Conservation (phyloP, 106 monocot species). For the Cymbidium sinense region DNA sequence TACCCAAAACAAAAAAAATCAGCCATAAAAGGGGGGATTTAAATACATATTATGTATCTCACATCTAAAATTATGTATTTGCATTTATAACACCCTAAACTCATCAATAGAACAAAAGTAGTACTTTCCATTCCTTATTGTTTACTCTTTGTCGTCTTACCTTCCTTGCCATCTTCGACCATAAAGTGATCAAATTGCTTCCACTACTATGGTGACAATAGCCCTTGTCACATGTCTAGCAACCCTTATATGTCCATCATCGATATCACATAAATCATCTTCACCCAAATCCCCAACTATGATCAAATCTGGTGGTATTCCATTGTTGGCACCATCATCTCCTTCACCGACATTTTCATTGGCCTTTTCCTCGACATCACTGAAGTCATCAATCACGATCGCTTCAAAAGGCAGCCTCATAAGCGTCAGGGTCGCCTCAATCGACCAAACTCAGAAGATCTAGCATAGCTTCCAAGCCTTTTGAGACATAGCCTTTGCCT, state of each 20-base stretch:
- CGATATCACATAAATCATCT: conserved; percentile 40
- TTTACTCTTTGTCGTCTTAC: too few species aligned
- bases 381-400: conserved; percentile 20
- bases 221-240: conserved; percentile 35
- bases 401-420: conserved; percentile 39
- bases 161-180: too few species aligned
- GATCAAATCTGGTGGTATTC: conserved; percentile 75
- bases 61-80: too few species aligned
- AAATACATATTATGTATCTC: too few species aligned
- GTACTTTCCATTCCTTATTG: too few species aligned
- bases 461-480: conserved; percentile 52
- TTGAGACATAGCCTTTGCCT: conserved; percentile 60
- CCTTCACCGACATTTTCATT: conserved; percentile 70
- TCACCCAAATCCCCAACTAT: conserved; percentile 76
- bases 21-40: too few species aligned
- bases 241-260: conserved; percentile 60
- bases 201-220: conserved; percentile 38
- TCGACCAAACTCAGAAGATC: conserved; percentile 30
- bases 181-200: conserved; percentile 57
- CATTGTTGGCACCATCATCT: conserved; percentile 71
- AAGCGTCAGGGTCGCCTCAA: conserved; percentile 38
- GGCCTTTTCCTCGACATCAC: conserved; percentile 48
- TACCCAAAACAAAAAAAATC: too few species aligned
- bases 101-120: too few species aligned
- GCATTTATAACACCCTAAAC: too few species aligned